Evolutionary conservation across 371 early-diverging fungal species (phyloP).

Genomic region (Rhizopus delemar): DNA sequence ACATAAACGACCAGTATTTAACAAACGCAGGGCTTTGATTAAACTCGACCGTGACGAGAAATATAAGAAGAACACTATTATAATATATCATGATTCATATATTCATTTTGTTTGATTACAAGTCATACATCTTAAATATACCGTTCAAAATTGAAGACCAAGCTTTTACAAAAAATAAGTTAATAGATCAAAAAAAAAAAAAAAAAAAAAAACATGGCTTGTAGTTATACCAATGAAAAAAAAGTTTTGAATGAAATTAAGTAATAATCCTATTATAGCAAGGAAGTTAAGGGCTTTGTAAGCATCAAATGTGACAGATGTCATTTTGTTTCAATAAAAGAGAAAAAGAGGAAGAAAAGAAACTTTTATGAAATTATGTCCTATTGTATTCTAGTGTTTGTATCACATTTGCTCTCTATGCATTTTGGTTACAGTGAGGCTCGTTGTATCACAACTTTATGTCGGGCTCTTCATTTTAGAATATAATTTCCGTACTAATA

Average conservation of each 20-base stretch:
- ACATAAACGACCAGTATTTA: constrained; percentile 27
- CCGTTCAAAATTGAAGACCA: constrained; percentile 17
- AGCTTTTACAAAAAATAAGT: constrained; percentile 2
- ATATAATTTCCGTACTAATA: too few species aligned
- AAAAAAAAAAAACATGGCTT: background rate
- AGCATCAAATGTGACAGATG: background rate
- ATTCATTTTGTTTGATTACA: background rate
- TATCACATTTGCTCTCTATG: background rate
- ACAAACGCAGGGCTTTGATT: constrained; percentile 18
- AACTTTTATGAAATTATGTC: background rate
- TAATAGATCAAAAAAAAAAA: background rate
- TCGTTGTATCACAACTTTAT: too few species aligned
- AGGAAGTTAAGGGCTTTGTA: constrained; percentile 8
- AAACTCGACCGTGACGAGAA: constrained; percentile 12
- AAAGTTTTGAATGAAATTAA: constrained; percentile 22
- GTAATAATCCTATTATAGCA: constrained; percentile 13
- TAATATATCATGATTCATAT: background rate
- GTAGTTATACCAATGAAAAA: constrained; percentile 13
- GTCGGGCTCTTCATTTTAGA: too few species aligned
- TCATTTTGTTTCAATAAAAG: background rate
- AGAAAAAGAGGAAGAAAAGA: background rate
- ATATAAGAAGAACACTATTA: constrained; percentile 11
- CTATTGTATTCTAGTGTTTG: background rate
- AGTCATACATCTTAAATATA: constrained; percentile 21
- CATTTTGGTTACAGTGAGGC: too few species aligned